phyloP scores from a whole-genome alignment of 2,329 filamentous ascomycete genomes.

The Gremmenia infestans region DNA sequence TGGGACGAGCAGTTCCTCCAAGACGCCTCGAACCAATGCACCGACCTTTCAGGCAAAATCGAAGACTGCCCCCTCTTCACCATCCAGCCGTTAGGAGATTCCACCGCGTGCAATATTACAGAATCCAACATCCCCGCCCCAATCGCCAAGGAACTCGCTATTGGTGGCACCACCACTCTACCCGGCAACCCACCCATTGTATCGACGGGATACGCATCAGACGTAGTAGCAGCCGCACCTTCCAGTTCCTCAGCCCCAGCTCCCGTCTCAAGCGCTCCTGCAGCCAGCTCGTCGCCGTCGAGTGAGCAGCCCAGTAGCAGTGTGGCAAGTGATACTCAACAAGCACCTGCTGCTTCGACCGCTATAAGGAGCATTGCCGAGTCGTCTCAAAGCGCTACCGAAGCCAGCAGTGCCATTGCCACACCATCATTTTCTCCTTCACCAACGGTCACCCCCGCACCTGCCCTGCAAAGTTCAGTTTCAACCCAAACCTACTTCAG shows the following conservation, averaged over 20 bases:
- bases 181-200: conserved; percentile 58
- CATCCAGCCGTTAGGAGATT: conserved; percentile 54
- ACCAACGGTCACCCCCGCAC: conserved; percentile 16
- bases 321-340: conserved; percentile 16
- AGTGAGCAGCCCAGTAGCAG: not conserved
- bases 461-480: conserved; percentile 13
- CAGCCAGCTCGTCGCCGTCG: not conserved
- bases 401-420: not conserved
- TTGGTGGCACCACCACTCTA: conserved; percentile 48
- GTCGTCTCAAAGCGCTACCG: not conserved
- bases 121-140: conserved; percentile 45
- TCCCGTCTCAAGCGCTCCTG: conserved; percentile 15
- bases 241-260: conserved; percentile 2
- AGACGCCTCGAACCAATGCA: conserved; percentile 69
- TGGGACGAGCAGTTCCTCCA: conserved; percentile 70
- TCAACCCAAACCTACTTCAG: conserved; percentile 34
- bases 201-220: conserved; percentile 36
- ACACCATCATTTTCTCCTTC: not conserved
- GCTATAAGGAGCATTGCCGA: not conserved
- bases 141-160: conserved; percentile 55
- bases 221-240: conserved; percentile 10
- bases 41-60: conserved; percentile 62
- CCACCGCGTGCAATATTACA: conserved; percentile 55
- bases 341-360: conserved; percentile 32
- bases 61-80: conserved; percentile 71